Evolutionary conservation across 2,329 filamentous ascomycete genomes (phyloP).

Genomic region (Didymella arachidicola): DNA sequence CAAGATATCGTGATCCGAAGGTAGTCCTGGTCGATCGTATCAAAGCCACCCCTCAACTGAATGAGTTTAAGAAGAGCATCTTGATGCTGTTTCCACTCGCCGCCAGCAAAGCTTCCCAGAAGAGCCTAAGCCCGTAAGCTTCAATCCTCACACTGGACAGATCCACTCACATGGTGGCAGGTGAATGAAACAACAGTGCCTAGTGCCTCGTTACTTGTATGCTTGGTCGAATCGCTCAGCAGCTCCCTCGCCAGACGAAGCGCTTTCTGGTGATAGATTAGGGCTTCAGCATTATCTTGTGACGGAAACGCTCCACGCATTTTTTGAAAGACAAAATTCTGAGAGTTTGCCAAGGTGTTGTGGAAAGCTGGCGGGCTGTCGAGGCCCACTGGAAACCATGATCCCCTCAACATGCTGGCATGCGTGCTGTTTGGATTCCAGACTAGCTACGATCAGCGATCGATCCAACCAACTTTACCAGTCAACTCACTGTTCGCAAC

Average conservation of each 20-base stretch:
- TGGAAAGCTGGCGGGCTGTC: constrained; percentile 33
- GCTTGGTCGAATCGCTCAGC: constrained; percentile 32
- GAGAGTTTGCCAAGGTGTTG: constrained; percentile 40
- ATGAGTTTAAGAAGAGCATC: constrained; percentile 35
- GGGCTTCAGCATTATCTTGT: constrained; percentile 31
- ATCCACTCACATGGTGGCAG: constrained; percentile 37
- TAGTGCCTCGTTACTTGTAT: constrained; percentile 33
- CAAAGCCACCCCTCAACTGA: constrained; percentile 34
- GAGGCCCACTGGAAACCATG: constrained; percentile 41
- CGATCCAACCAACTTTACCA: neutral
- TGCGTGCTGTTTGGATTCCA: constrained; percentile 34
- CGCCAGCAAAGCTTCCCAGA: constrained; percentile 30
- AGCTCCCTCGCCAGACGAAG: constrained; percentile 29
- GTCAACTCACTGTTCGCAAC: constrained; percentile 36
- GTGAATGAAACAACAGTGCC: constrained; percentile 35
- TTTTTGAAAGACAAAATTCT: constrained; percentile 36
- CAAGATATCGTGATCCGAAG: constrained; percentile 43
- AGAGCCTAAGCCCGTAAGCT: constrained; percentile 25
- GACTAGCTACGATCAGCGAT: constrained; percentile 33
- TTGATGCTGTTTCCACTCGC: constrained; percentile 36
- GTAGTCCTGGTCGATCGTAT: constrained; percentile 31
- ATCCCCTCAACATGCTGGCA: constrained; percentile 33
- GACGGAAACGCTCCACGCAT: constrained; percentile 30
- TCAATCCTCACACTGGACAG: too few species aligned
- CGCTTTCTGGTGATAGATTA: constrained; percentile 36